Percentiles rank a stretch among this genome's conserved stretches.
Evolutionary conservation across 305 asterid genomes (phyloP).

Genomic region (Nicotiana rustica): DNA sequence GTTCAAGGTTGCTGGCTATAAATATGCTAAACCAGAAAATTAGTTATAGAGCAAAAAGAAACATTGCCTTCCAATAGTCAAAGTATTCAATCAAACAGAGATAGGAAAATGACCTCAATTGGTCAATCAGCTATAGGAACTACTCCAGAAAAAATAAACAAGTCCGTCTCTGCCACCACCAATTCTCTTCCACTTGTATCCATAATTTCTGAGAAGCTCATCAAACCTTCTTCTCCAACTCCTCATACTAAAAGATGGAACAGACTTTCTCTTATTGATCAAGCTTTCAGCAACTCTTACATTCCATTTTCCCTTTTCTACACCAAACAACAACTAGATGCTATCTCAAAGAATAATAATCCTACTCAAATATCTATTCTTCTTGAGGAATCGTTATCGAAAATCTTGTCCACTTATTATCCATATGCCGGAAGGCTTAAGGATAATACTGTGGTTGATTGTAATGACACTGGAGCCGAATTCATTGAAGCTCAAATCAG

Average conservation of each 20-base stretch:
- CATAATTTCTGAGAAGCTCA: not conserved
- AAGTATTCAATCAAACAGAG: not conserved
- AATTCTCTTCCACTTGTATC: constrained; percentile 10
- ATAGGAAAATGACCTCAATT: not conserved
- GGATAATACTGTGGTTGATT: constrained; percentile 18
- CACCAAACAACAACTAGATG: constrained; percentile 27
- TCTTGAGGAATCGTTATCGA: constrained; percentile 25
- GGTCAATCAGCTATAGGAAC: not conserved
- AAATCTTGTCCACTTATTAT: constrained; percentile 11
- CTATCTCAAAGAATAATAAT: not conserved
- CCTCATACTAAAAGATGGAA: not conserved
- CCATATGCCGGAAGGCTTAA: constrained; percentile 30
- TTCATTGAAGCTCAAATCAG: not conserved
- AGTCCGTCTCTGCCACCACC: not conserved
- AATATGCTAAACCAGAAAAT: not conserved
- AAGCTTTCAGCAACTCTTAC: constrained; percentile 28
- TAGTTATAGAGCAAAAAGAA: not conserved
- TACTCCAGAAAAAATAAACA: not conserved
- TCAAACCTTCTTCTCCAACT: constrained; percentile 30
- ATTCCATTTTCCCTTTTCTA: constrained; percentile 21
- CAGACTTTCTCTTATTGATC: constrained; percentile 32
- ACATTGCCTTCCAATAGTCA: not conserved
- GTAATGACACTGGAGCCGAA: constrained; percentile 22
- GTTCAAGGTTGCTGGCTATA: not conserved
- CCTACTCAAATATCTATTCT: not conserved